Evolutionary conservation across 1,284 basidiomycete genomes (phyloP).

Genomic region (Ganoderma sinense): DNA sequence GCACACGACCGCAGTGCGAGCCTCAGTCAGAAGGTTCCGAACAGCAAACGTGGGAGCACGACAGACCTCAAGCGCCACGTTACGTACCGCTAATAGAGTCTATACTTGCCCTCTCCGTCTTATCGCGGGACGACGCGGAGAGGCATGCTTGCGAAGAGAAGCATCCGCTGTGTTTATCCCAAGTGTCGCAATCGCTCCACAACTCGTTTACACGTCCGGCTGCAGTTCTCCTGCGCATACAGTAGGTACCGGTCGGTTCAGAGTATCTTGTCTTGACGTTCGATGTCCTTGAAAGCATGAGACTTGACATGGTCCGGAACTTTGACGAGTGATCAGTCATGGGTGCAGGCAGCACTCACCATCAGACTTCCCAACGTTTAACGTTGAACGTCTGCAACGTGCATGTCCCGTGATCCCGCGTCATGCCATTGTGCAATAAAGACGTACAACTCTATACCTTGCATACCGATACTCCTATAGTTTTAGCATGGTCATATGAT

Average conservation of each 20-base stretch:
- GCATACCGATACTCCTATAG: neutral
- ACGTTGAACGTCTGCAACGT: neutral
- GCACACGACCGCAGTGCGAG: slow-evolving; percentile 4
- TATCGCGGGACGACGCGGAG: slow-evolving; percentile 2
- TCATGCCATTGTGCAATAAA: neutral
- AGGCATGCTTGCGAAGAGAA: neutral
- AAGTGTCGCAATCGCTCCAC: neutral
- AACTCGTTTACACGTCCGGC: neutral
- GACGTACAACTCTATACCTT: slow-evolving; percentile 3
- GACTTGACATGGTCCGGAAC: neutral
- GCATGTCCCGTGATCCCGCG: neutral
- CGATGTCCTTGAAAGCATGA: neutral
- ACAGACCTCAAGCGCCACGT: neutral
- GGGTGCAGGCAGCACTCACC: neutral
- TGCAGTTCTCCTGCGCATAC: neutral
- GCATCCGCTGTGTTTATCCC: neutral
- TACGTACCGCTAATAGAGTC: slow-evolving; percentile 1
- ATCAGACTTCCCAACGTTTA: neutral
- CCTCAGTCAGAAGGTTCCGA: neutral
- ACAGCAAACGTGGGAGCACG: neutral
- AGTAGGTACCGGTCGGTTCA: neutral
- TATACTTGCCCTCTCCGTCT: neutral
- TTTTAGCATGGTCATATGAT: slow-evolving; percentile 11
- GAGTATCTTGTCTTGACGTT: neutral
- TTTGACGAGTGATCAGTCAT: neutral